Conservation (phyloP, 495 filamentous ascomycete genomes). For the Chaetomium cochliodes region DNA sequence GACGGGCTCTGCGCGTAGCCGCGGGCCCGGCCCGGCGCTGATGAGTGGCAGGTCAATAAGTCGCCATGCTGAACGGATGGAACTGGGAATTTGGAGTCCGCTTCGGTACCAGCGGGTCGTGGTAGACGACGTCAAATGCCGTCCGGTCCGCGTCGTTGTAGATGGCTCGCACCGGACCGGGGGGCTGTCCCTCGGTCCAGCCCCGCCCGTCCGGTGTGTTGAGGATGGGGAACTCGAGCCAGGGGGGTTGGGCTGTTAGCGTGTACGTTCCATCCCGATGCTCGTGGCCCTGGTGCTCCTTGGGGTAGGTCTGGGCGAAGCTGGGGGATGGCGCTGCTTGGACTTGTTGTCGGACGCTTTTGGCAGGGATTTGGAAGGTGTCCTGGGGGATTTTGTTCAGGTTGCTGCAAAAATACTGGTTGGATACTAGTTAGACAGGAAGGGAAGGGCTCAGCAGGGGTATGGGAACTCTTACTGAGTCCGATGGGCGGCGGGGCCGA, state of each 20-base stretch:
- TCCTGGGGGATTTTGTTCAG: background rate
- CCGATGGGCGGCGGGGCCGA: no score
- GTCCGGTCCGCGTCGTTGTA: no score
- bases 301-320: background rate
- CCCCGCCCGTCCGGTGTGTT: background rate
- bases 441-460: background rate
- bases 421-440: background rate
- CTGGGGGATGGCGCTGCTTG: background rate
- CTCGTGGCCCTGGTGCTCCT: background rate
- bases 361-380: background rate
- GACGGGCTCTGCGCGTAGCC: no score
- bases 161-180: no score
- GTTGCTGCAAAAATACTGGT: background rate
- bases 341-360: background rate
- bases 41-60: no score
- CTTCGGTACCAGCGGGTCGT: no score
- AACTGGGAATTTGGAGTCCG: no score
- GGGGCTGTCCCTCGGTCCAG: background rate
- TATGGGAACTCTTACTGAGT: background rate
- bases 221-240: constrained; percentile 1
- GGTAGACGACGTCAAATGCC: no score
- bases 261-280: background rate
- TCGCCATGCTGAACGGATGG: no score
- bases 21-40: no score
- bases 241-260: background rate